Evolutionary conservation across 2,329 filamentous ascomycete genomes (phyloP), one percentile per base, ranked within the genome.

Genomic region (Fusarium sp.): DNA sequence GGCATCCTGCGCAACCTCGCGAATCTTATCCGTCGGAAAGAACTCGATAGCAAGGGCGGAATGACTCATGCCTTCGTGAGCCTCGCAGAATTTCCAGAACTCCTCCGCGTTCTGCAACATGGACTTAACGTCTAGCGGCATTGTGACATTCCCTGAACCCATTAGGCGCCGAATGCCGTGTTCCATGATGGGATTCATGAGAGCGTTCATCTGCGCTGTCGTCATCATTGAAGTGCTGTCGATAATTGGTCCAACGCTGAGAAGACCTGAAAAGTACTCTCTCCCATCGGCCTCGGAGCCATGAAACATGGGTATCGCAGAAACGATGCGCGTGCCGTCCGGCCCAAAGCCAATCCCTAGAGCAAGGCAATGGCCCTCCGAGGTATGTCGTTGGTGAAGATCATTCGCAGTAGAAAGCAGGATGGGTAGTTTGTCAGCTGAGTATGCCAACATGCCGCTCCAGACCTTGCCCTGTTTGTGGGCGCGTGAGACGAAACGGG

Each of bases 1-100:
- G 1, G 80, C 81, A 3, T 79, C 69, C 1, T 80, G 71, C 0
- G 80, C 74, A 6, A 86, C 79, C n/a, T 80, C 74, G 2, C 80
- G 79, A 27, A 85, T 79, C 73, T 85, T 84, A 5, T 78, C 74
- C 63, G 83, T 82, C 22, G 86, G 82, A 27, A 83, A 82, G 27
- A 85, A 80, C 69, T 89, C 86, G 6, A 86, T 82, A 1, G 84
- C 77, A 50, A 79, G 33, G 14, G 70, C 70, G 2, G 78, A 78
- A 25, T 69, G 74, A 20, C 66, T 63, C 69, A 79, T 79, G n/a
- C 71, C 70, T 6, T 74, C 60, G 13, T 65, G 68, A 4, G 20
- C 45, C 27, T 78, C 72, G 4, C 78, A 74, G 13, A 78, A 77
- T 1, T 64, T n/a, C 63, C 77, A 79, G 38, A 85, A 82, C 2